These are phyloP conservation scores for Phaffia rhodozyma DNA, from an alignment of 1,284 basidiomycete genomes.

Conservation along the genomic window DNA sequence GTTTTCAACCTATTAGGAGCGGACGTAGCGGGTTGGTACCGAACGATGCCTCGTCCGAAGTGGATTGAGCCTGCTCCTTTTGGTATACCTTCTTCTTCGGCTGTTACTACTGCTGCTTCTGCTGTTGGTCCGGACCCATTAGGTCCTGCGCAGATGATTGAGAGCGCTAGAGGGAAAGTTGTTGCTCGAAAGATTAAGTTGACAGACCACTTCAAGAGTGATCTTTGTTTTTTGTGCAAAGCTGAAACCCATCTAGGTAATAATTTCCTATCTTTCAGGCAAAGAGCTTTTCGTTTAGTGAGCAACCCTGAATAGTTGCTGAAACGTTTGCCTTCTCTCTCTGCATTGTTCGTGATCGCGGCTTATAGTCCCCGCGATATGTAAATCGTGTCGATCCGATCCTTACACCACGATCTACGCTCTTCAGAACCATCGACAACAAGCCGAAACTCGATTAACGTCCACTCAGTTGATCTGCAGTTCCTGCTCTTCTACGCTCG, in stretches of 20 bases:
- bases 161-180: slow-evolving; percentile 19
- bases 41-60: slow-evolving; percentile 64
- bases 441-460: slow-evolving; percentile 47
- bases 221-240: slow-evolving; percentile 8
- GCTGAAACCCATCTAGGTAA: slow-evolving; percentile 15
- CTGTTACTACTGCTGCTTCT: background rate
- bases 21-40: slow-evolving; percentile 77
- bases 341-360: too few species aligned
- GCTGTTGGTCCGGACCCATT: slow-evolving; percentile 8
- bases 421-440: slow-evolving; percentile 47
- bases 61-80: slow-evolving; percentile 32
- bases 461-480: slow-evolving; percentile 57
- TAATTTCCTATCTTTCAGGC: slow-evolving; percentile 43
- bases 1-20: slow-evolving; percentile 87
- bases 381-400: slow-evolving; percentile 47
- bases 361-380: slow-evolving; percentile 36
- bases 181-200: slow-evolving; percentile 37
- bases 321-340: background rate
- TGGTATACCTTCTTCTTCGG: slow-evolving; percentile 1
- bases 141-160: slow-evolving; percentile 25
- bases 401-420: slow-evolving; percentile 49
- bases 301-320: background rate
- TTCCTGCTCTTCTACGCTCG: slow-evolving; percentile 49
- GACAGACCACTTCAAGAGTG: slow-evolving; percentile 17
- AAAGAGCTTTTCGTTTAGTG: slow-evolving; percentile 12